Base-by-base conservation (phyloP, 768 basidiomycete species). In the Nidularia pulvinata region DNA sequence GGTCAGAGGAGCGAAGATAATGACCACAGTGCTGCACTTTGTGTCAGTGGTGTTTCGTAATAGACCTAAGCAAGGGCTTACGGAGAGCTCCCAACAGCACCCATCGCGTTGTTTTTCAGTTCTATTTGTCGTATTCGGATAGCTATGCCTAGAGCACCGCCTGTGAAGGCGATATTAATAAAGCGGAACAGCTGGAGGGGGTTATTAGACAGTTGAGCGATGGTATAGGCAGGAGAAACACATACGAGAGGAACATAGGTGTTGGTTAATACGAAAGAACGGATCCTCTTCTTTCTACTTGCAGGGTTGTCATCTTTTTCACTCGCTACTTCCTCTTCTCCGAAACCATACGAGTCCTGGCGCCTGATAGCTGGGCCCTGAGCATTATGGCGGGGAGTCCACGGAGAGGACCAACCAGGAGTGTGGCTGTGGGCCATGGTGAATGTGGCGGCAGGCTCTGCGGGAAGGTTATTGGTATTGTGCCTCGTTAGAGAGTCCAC, bases 1-100 rank as follows among this genome's bases (percentile, higher is more conserved):
- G 9, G 93, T 92, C 54, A 91, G 65, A 1, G 92, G 87, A 6
- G 91, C 86, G 68, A 94, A 93, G 54, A 95, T 88, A 62, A 95
- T 89, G 56, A 93, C 85, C 22, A 95, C 79, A 9, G 86, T 88
- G 25, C 91, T 91, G 55, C 49, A 39, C 50, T 30, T 35, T 44
- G 44, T 25, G 51, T 7, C 42, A 51, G 47, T 19, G 22, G 9
- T 32, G 45, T 16, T 42, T 35, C 48, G 33, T 42, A 57, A 36
- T 33, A 44, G 48, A 16, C 30, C 47, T 30, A 7, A 39, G 19
- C 33, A 33, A 33, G 46, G 7, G 78, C 85, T 54, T 68, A 90
- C 88, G 89, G 86, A 13, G 92, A 94, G 60, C 88, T 87, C 45
- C 94, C 94, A 30, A 95, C 76, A 2, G 83, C 82, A 22, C 94